A percentile compares a stretch with the other conserved stretches of the same genome.
Conservation (phyloP, 2,329 filamentous ascomycete genomes). For the Alternaria angustiovoidea region DNA sequence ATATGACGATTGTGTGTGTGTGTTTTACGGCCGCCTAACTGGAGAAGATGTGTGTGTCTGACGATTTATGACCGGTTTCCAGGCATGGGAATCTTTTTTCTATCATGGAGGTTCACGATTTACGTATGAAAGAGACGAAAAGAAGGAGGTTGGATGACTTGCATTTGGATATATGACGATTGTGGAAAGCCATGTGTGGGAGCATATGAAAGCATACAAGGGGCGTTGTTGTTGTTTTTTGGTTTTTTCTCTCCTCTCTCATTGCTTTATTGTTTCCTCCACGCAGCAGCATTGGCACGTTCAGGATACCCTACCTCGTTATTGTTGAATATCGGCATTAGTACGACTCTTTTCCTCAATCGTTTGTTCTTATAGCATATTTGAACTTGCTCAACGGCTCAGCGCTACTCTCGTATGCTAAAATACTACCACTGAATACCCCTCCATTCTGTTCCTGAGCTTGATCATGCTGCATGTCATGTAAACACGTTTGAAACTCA, state of each 20-base stretch:
- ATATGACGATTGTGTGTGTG: not conserved
- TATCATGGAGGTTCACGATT: too few species aligned
- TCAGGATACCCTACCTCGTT: slow-evolving; percentile 7
- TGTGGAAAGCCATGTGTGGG: not conserved
- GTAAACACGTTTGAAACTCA: not conserved
- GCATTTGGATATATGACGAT: not conserved
- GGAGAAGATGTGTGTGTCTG: too few species aligned
- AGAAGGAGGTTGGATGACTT: not conserved
- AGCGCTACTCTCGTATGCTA: not conserved
- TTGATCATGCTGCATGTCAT: not conserved
- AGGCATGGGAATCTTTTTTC: too few species aligned
- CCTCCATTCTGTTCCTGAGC: not conserved
- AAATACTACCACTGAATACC: not conserved
- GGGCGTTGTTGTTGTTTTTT: not conserved
- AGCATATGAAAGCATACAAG: not conserved
- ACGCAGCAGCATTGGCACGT: slow-evolving; percentile 6
- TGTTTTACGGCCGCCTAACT: too few species aligned
- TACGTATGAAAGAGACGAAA: not conserved
- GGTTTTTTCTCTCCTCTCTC: not conserved
- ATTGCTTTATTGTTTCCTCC: not conserved
- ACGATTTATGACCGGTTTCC: too few species aligned
- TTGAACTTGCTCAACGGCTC: not conserved
- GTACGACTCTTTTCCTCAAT: not conserved
- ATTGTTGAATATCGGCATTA: not conserved
- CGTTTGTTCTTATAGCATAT: not conserved